A percentile compares a stretch with the other conserved stretches of the same genome.
Conservation (phyloP, 1,284 basidiomycete species). For the Neonothopanus nambi region DNA sequence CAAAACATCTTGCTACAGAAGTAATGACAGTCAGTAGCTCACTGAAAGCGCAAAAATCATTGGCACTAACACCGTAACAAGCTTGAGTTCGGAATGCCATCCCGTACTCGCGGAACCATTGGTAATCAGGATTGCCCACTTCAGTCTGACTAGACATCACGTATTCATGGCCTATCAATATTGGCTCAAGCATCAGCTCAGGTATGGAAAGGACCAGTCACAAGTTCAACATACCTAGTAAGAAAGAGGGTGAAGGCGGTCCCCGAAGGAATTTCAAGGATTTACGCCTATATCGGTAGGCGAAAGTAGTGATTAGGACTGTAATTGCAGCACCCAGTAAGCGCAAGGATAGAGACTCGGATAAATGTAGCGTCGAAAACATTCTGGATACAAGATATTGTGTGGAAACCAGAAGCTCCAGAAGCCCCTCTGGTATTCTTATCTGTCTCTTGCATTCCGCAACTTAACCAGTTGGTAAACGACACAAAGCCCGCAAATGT, state of each 20-base stretch:
- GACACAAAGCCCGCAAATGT: too few species aligned
- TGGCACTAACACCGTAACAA: conserved; percentile 25
- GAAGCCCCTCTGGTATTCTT: too few species aligned
- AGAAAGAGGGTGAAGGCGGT: conserved; percentile 10
- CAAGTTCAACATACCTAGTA: conserved; percentile 6
- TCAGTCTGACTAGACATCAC: conserved; percentile 25
- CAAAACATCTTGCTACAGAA: not conserved
- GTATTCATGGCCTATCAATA: conserved; percentile 22
- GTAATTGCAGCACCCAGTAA: too few species aligned
- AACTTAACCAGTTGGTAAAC: too few species aligned
- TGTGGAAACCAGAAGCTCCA: too few species aligned
- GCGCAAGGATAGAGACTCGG: too few species aligned
- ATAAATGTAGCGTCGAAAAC: too few species aligned
- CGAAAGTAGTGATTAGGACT: not conserved
- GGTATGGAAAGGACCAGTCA: not conserved
- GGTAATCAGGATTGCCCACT: conserved; percentile 30
- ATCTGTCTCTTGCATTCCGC: too few species aligned
- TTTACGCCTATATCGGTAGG: not conserved
- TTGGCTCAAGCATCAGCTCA: not conserved
- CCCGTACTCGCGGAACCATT: conserved; percentile 30
- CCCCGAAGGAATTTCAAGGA: conserved; percentile 12
- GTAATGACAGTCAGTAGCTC: not conserved
- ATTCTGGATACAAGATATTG: too few species aligned
- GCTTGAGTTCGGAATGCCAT: conserved; percentile 24
- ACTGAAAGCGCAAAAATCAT: not conserved